A percentile compares a stretch with the other conserved stretches of the same genome.
Evolutionary conservation across 768 basidiomycete species (phyloP).

Genomic region (Xerocomellus dryophilus): DNA sequence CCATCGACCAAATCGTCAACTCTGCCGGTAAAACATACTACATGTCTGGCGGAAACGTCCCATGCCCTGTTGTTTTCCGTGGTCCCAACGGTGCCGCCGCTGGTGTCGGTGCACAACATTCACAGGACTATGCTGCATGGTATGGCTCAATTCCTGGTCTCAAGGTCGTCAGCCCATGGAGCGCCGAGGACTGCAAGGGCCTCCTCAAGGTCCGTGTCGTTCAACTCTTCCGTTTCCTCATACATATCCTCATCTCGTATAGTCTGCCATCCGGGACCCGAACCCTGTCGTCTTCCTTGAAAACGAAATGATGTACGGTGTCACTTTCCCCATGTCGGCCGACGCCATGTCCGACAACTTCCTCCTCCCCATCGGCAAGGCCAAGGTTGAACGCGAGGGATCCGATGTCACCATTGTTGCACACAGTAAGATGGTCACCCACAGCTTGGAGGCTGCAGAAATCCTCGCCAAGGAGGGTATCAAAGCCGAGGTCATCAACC

Average conservation of each 20-base stretch:
- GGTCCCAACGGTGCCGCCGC: conserved; percentile 98
- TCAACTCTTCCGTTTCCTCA: background rate
- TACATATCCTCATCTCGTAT: background rate
- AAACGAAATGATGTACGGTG: conserved; percentile 98
- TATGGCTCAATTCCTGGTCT: conserved; percentile 90
- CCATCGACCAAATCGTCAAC: conserved; percentile 99
- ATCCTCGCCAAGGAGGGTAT: conserved; percentile 92
- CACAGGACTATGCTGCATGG: conserved; percentile 97
- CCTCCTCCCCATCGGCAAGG: conserved; percentile 94
- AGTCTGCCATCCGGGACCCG: conserved; percentile 97
- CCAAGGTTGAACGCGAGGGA: conserved; percentile 92
- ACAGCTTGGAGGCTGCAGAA: conserved; percentile 93
- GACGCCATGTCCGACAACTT: conserved; percentile 96
- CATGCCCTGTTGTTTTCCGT: conserved; percentile 98
- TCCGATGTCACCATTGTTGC: conserved; percentile 94
- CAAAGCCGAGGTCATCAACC: conserved; percentile 97
- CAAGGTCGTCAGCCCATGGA: conserved; percentile 98
- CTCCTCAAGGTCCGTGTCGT: conserved; percentile 73
- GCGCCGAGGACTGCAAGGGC: conserved; percentile 98
- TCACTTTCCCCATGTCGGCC: conserved; percentile 92
- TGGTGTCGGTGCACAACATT: conserved; percentile 96
- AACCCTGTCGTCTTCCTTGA: conserved; percentile 99
- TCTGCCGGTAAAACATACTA: conserved; percentile 99
- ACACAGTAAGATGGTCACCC: conserved; percentile 97
- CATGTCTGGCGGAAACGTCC: conserved; percentile 99